Conservation (phyloP, 2,329 filamentous ascomycete genomes). For the Cladorrhinum sp. region DNA sequence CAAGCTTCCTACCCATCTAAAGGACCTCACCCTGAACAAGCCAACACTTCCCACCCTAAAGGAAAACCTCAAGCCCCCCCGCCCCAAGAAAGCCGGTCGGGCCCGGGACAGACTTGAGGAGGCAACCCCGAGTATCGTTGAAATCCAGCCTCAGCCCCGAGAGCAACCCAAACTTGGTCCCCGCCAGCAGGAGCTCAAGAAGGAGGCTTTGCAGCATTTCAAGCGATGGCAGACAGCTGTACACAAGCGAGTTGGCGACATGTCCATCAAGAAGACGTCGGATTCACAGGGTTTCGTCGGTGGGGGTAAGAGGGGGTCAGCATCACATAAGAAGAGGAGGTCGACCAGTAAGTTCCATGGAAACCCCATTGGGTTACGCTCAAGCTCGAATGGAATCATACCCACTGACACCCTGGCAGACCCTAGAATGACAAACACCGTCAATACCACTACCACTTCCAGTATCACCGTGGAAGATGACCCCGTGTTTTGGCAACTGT, state of each 20-base stretch:
- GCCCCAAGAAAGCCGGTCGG: constrained; percentile 20
- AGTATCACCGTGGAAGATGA: constrained; percentile 46
- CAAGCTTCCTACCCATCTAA: constrained; percentile 34
- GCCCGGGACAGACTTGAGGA: constrained; percentile 12
- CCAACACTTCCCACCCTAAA: constrained; percentile 3
- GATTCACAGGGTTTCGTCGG: constrained; percentile 21
- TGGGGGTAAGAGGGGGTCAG: constrained; percentile 11
- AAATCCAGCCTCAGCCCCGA: constrained; percentile 22
- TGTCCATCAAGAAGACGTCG: constrained; percentile 51
- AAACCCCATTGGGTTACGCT: background rate
- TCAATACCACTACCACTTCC: background rate
- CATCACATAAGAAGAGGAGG: constrained; percentile 26
- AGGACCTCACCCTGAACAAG: constrained; percentile 18
- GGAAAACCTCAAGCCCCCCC: constrained; percentile 25
- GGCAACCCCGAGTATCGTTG: background rate
- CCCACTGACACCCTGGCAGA: constrained; percentile 27
- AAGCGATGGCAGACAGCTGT: constrained; percentile 76
- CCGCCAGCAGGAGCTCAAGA: constrained; percentile 59
- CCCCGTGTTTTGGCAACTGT: constrained; percentile 47
- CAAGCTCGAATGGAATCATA: background rate
- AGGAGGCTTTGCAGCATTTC: constrained; percentile 67
- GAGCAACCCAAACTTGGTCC: constrained; percentile 33
- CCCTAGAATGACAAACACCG: constrained; percentile 28
- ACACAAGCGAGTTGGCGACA: constrained; percentile 66
- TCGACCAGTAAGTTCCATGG: constrained; percentile 15